These are phyloP conservation scores for Osmanthus fragrans DNA, from an alignment of 257 asterid species.

Conservation along the genomic window DNA sequence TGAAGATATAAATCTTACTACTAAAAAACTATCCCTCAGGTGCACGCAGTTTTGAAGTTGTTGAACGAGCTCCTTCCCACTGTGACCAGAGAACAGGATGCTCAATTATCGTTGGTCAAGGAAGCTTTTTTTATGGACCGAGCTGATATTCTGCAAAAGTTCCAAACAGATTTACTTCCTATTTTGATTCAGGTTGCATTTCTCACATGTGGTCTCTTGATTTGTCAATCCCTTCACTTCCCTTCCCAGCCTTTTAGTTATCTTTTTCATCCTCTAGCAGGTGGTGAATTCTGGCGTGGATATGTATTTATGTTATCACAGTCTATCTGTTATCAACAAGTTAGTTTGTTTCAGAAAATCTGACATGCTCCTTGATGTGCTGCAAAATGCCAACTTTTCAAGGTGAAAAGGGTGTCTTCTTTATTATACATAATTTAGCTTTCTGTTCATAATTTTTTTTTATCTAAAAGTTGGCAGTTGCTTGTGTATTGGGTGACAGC, in stretches of 20 bases:
- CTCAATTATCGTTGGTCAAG: slow-evolving; percentile 49
- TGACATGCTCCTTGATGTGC: slow-evolving; percentile 60
- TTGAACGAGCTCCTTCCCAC: slow-evolving; percentile 84
- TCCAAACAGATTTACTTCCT: slow-evolving; percentile 84
- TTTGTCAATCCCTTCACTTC: slow-evolving; percentile 1
- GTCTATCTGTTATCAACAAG: slow-evolving; percentile 45
- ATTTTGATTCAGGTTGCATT: slow-evolving; percentile 68
- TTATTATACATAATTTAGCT: background rate
- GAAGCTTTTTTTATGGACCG: slow-evolving; percentile 57
- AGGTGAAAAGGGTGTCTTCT: slow-evolving; percentile 51
- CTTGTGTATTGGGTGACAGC: slow-evolving; percentile 43
- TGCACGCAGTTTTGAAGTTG: slow-evolving; percentile 71
- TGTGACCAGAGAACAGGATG: slow-evolving; percentile 46
- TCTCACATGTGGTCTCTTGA: slow-evolving; percentile 16
- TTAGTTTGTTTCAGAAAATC: slow-evolving; percentile 73
- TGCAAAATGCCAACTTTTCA: slow-evolving; percentile 61
- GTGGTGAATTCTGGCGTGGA: slow-evolving; percentile 87
- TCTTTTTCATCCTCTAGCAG: slow-evolving; percentile 51
- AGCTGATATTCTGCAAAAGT: slow-evolving; percentile 73
- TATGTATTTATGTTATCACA: no score
- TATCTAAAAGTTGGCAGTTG: slow-evolving; percentile 16
- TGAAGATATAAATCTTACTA: slow-evolving; percentile 14
- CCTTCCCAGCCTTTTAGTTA: slow-evolving; percentile 13
- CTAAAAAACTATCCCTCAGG: slow-evolving; percentile 39
- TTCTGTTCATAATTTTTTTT: slow-evolving; percentile 5